Evolutionary conservation across 768 basidiomycete species (phyloP), one percentile per base, ranked within the genome.

Genomic region (Tylopilus balloui): DNA sequence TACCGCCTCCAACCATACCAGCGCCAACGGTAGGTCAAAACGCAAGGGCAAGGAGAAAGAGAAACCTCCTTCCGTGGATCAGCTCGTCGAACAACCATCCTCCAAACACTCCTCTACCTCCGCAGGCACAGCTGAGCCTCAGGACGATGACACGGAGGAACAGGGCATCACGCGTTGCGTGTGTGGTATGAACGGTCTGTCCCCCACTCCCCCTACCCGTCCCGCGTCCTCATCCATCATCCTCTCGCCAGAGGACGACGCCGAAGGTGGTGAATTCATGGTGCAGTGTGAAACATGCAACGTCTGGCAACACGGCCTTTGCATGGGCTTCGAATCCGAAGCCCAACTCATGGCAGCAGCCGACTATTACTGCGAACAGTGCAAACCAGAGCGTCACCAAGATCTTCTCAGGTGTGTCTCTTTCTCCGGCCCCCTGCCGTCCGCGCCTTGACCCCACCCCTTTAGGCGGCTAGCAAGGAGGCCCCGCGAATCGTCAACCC

Each of bases 271-370:
- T 41, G 93, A 92, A 66, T 90, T 95, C 72, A 96, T 97, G 91
- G 92, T 97, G 43, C 88, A 92, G 67, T 99, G 95, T 71, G 95
- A 98, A 71, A 84, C 77, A 37, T 99, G 95, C 74, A 89, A 93
- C 62, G 91, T 90, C 47, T 99, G 95, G 95, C 95, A 99, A 70
- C 95, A 99, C 66, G 93, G 93, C 3, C 77, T 84, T 10, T 99
- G 96, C 72, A 92, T 99, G 83, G 95, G 93, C 35, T 89, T 88
- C 67, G 83, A 88, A 56, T 79, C 80, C 28, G 84, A 87, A 62
- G 82, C 82, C 59, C 77, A 81, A 59, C 77, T 87, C 29, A 83
- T 81, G 59, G 80, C 78, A n/a, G 82, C 80, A 62, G 80, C 80
- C 55, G 86, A 92, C 67, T 98, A 98, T 68, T 93, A 85, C 59